Conservation (phyloP, 2,329 filamentous ascomycete genomes). For the Sporothrix inflata region DNA sequence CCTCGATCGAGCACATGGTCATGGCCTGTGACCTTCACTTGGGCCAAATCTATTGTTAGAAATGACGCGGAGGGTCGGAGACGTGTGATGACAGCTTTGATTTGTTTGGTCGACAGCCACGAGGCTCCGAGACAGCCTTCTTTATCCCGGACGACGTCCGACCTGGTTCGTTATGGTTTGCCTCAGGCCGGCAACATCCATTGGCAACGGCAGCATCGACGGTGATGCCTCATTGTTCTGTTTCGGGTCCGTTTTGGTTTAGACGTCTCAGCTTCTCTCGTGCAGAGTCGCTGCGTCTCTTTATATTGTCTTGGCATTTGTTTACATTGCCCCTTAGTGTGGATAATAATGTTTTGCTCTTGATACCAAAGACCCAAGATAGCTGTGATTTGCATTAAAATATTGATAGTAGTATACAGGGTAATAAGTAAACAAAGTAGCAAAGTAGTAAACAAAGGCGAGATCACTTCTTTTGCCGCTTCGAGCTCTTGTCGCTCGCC, state of each 20-base stretch:
- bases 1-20: not conserved
- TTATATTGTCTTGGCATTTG: not conserved
- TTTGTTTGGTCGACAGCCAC: conserved; percentile 10
- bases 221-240: not conserved
- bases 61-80: not conserved
- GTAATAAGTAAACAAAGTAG: not conserved
- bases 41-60: conserved; percentile 15
- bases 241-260: not conserved
- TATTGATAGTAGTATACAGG: not conserved
- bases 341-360: not conserved
- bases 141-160: not conserved
- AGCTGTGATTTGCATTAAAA: not conserved
- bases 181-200: not conserved
- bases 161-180: not conserved
- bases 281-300: not conserved
- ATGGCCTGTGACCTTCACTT: not conserved
- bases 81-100: not conserved
- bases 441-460: not conserved
- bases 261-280: not conserved
- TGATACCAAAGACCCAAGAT: too few relatives aligned
- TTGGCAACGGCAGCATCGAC: not conserved
- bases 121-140: conserved; percentile 10
- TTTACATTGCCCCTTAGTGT: not conserved
- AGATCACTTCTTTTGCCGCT: conserved; percentile 59
- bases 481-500: conserved; percentile 65